These are phyloP conservation scores for Cryptosporidium parvum DNA, from an alignment of 169 alveolate genomes.

Conservation along the genomic window DNA sequence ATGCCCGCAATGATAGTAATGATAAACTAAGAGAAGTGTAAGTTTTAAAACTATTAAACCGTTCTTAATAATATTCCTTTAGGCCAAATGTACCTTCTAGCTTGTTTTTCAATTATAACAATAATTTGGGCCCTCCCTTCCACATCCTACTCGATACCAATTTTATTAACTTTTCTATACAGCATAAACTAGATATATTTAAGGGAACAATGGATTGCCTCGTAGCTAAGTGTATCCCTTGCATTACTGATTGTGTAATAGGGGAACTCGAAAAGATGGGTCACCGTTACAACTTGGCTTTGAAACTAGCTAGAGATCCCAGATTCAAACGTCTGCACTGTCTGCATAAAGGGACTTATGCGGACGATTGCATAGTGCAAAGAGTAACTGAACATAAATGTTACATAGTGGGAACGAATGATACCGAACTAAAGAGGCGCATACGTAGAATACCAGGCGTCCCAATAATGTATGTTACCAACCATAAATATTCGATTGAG, in stretches of 20 bases:
- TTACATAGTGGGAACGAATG: conserved; percentile 98
- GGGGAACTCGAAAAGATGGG: conserved; percentile 99
- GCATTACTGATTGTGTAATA: conserved; percentile 98
- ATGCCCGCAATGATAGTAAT: conserved; percentile 42
- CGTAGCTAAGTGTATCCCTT: conserved; percentile 96
- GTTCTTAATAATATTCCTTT: conserved; percentile 20
- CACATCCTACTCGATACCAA: conserved; percentile 98
- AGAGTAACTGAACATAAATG: conserved; percentile 96
- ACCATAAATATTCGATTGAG: conserved; percentile 95
- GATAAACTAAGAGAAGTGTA: conserved; percentile 89
- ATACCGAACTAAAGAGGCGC: conserved; percentile 96
- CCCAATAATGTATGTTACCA: conserved; percentile 96
- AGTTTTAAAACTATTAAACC: conserved; percentile 91
- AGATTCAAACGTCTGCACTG: conserved; percentile 95
- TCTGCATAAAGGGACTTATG: conserved; percentile 98
- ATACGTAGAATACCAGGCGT: conserved; percentile 98
- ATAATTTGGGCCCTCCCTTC: conserved; percentile 97
- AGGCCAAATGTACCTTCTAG: conserved; percentile 84
- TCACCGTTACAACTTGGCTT: conserved; percentile 95
- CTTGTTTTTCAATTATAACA: conserved; percentile 90
- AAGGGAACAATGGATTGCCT: conserved; percentile 96
- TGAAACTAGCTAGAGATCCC: conserved; percentile 96
- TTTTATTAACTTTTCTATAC: conserved; percentile 98
- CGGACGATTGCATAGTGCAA: conserved; percentile 98
- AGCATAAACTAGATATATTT: conserved; percentile 95